Evolutionary conservation across 345 rosid species (phyloP).

Genomic region (Boechera divaricarpa): DNA sequence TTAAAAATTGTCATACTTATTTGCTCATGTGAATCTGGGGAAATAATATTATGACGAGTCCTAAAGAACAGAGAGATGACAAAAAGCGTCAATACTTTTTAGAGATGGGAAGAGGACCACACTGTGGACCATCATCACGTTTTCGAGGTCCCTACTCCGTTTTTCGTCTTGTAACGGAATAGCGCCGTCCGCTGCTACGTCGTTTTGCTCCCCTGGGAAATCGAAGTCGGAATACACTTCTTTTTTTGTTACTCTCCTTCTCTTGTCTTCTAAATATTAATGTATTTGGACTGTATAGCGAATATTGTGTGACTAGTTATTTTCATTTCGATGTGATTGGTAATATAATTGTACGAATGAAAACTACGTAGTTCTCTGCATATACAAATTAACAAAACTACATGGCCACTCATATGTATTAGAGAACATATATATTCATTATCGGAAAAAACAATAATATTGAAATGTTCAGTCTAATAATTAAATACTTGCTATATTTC

Average conservation of each 20-base stretch:
- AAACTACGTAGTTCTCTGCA: background rate
- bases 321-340: slow-evolving; percentile 10
- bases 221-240: slow-evolving; percentile 18
- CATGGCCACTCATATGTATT: no score
- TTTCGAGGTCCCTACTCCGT: slow-evolving; percentile 37
- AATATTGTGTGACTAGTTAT: slow-evolving; percentile 4
- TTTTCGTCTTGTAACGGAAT: slow-evolving; percentile 27
- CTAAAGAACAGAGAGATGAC: slow-evolving; percentile 46
- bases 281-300: slow-evolving; percentile 19
- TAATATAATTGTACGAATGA: slow-evolving; percentile 6
- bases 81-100: slow-evolving; percentile 44
- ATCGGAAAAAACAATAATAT: background rate
- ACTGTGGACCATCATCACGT: slow-evolving; percentile 27
- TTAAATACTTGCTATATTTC: no score
- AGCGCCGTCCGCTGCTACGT: slow-evolving; percentile 43
- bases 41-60: background rate
- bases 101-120: slow-evolving; percentile 30
- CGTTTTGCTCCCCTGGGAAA: slow-evolving; percentile 34
- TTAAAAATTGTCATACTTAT: background rate
- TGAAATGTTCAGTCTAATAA: background rate
- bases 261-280: slow-evolving; percentile 25
- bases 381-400: background rate
- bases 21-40: slow-evolving; percentile 35
- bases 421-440: background rate
- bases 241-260: slow-evolving; percentile 9